These are phyloP conservation scores for sunflower (Helianthus annuus) DNA, from an alignment of 129 eudicot genomes.

Conservation along the genomic window DNA sequence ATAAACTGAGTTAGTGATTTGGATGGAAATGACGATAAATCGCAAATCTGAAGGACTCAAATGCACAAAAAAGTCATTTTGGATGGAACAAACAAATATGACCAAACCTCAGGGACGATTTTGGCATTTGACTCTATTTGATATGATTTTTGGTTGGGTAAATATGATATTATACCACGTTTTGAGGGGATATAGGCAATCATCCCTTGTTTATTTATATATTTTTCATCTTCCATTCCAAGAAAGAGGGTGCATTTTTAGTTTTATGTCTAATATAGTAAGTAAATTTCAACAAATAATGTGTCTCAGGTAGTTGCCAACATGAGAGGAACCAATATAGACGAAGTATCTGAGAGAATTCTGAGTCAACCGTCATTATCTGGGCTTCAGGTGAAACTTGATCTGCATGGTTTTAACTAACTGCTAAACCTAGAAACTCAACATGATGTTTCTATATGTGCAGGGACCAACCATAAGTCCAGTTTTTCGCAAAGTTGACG, in stretches of 20 bases:
- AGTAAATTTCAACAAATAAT: conserved; percentile 1
- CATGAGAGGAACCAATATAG: conserved; percentile 89
- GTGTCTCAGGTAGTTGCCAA: conserved; percentile 80
- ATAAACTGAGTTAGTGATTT: too few species aligned
- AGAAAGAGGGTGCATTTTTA: neutral
- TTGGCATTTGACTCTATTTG: neutral
- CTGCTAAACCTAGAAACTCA: conserved; percentile 12
- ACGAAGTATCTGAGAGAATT: conserved; percentile 85
- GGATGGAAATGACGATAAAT: too few species aligned
- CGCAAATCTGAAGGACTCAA: too few species aligned
- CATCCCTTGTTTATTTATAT: neutral
- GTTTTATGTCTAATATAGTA: neutral
- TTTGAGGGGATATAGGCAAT: neutral
- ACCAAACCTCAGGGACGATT: too few species aligned
- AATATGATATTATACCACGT: neutral
- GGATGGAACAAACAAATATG: too few species aligned
- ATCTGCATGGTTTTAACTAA: neutral
- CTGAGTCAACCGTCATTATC: conserved; percentile 75
- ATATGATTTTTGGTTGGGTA: neutral
- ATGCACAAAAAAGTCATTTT: too few species aligned
- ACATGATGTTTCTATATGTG: conserved; percentile 15
- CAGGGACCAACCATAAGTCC: conserved; percentile 98
- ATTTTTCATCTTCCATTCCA: conserved; percentile 8
- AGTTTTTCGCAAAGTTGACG: conserved; percentile 66
- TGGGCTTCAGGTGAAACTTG: conserved; percentile 78